phyloP scores from a whole-genome alignment of 768 basidiomycete species.

The Baorangia bicolor region DNA sequence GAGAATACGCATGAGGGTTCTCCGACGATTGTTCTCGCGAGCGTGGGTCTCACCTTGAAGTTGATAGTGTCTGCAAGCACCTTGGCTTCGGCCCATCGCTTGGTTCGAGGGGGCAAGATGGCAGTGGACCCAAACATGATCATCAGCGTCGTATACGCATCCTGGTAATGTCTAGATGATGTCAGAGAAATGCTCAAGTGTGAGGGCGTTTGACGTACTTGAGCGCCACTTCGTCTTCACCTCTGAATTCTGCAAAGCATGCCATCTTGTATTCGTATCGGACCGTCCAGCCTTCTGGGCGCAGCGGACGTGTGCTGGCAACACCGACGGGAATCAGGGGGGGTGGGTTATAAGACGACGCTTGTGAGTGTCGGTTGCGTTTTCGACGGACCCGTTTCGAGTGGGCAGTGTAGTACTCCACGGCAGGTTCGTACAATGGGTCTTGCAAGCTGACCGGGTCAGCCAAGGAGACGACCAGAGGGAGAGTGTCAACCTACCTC shows the following conservation, averaged over 20 bases:
- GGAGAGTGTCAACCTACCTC: constrained; percentile 46
- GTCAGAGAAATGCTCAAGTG: constrained; percentile 8
- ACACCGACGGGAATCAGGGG: constrained; percentile 46
- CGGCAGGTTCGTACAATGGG: constrained; percentile 82
- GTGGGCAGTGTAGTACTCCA: constrained; percentile 92
- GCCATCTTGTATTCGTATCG: constrained; percentile 98
- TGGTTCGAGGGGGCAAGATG: constrained; percentile 87
- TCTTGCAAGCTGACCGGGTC: constrained; percentile 65
- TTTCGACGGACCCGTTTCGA: constrained; percentile 91
- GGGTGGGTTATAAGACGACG: constrained; percentile 46
- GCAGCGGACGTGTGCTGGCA: constrained; percentile 52
- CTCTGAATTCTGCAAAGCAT: constrained; percentile 91
- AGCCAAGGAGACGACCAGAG: background rate
- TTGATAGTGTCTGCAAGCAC: constrained; percentile 93
- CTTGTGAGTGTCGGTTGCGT: constrained; percentile 76
- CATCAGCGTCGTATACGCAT: constrained; percentile 79
- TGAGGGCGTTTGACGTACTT: constrained; percentile 54
- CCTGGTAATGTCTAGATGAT: constrained; percentile 82
- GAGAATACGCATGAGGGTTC: background rate
- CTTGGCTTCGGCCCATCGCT: constrained; percentile 98
- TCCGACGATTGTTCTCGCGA: background rate
- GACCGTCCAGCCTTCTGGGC: constrained; percentile 91
- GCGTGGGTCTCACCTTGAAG: constrained; percentile 60
- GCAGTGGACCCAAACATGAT: constrained; percentile 89
- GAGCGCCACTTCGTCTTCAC: constrained; percentile 88